phyloP scores from a whole-genome alignment of 371 early-diverging fungal species.

The Mortierella sp. region DNA sequence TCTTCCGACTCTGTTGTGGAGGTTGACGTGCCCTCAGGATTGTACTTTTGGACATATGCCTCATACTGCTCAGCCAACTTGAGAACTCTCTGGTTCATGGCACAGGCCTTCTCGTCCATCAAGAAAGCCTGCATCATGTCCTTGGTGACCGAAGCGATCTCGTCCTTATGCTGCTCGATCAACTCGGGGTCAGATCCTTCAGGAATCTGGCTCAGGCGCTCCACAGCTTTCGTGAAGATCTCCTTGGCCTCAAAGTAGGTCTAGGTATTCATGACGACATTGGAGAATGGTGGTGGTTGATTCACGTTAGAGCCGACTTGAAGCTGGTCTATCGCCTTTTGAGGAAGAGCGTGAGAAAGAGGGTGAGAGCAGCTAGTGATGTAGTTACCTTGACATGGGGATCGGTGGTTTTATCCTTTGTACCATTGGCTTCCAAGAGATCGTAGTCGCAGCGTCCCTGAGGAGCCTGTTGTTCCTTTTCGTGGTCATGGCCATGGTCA shows the following conservation, averaged over 20 bases:
- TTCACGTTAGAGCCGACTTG: too few relatives aligned
- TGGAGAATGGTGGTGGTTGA: neutral
- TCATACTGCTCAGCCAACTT: constrained; percentile 72
- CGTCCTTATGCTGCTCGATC: constrained; percentile 65
- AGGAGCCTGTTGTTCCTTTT: constrained; percentile 14
- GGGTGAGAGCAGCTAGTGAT: neutral
- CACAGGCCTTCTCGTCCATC: constrained; percentile 74
- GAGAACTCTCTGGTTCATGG: constrained; percentile 71
- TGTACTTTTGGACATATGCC: constrained; percentile 55
- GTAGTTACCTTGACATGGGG: constrained; percentile 61
- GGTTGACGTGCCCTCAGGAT: constrained; percentile 54
- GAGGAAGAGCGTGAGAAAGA: neutral
- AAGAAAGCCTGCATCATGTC: constrained; percentile 73
- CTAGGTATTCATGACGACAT: constrained; percentile 7
- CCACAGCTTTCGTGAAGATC: constrained; percentile 66
- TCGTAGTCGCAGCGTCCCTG: constrained; percentile 66
- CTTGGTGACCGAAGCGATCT: constrained; percentile 69
- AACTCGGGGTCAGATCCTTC: constrained; percentile 65
- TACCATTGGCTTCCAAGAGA: constrained; percentile 67
- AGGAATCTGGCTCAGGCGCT: constrained; percentile 68
- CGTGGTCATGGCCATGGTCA: constrained; percentile 29
- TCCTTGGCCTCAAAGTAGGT: constrained; percentile 69
- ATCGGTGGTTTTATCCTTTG: constrained; percentile 64
- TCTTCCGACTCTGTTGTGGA: constrained; percentile 52
- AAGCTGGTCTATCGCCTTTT: too few relatives aligned